These are phyloP conservation scores for Cyberlindnera mississippiensis DNA, from an alignment of 805 yeast species.

Conservation along the genomic window DNA sequence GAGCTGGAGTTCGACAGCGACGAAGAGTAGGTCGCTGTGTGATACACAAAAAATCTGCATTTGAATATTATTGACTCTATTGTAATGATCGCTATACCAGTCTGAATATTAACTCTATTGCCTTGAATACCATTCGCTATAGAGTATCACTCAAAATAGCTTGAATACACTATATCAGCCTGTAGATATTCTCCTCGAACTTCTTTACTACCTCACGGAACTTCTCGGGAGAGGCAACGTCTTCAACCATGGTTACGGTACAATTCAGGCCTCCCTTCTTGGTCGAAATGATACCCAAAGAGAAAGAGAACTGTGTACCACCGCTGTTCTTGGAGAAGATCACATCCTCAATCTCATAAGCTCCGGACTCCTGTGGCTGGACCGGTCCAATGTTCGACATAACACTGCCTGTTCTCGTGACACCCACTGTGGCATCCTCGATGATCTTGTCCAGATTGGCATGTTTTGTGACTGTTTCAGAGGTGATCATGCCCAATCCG, in stretches of 20 bases:
- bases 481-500: conserved; percentile 21
- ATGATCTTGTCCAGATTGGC: conserved; percentile 18
- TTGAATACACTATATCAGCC: conserved; percentile 3
- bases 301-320: conserved; percentile 13
- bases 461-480: conserved; percentile 2
- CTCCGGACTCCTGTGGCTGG: neutral
- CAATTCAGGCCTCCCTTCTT: conserved; percentile 16
- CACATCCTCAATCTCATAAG: conserved; percentile 14
- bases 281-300: conserved; percentile 10
- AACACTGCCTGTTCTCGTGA: conserved; percentile 13
- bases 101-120: too few relatives aligned
- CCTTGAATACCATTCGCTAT: too few relatives aligned
- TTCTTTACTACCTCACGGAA: conserved; percentile 11
- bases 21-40: conserved; percentile 18
- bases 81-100: too few relatives aligned
- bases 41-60: neutral
- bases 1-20: conserved; percentile 30
- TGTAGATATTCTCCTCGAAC: conserved; percentile 12
- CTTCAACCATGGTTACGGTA: conserved; percentile 15
- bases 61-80: too few relatives aligned
- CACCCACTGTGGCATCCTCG: conserved; percentile 7
- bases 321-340: conserved; percentile 15
- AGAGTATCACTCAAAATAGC: too few relatives aligned
- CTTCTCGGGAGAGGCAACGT: conserved; percentile 1
- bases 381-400: conserved; percentile 24